These are phyloP conservation scores for Xylaria venustula DNA, from an alignment of 495 filamentous ascomycete species.

Conservation along the genomic window DNA sequence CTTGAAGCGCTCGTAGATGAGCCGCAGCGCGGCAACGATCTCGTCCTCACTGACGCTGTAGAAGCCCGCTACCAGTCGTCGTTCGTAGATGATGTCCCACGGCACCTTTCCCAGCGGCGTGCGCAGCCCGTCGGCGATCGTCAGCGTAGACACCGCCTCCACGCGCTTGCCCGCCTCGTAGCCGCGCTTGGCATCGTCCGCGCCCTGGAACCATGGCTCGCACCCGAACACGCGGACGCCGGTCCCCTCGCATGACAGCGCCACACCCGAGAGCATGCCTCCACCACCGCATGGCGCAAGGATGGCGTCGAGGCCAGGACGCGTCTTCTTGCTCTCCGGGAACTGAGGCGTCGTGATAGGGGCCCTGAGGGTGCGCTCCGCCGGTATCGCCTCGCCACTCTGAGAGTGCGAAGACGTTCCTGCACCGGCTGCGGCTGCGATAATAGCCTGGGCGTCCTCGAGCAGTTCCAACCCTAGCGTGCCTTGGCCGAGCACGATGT, in stretches of 20 bases:
- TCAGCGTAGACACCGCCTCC: constrained; percentile 65
- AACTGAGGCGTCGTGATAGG: background rate
- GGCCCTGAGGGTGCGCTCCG: background rate
- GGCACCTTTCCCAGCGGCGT: constrained; percentile 78
- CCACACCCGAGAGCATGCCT: constrained; percentile 80
- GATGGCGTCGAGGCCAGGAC: constrained; percentile 63
- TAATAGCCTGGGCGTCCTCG: constrained; percentile 59
- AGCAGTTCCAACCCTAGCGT: constrained; percentile 84
- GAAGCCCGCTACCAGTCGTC: constrained; percentile 66
- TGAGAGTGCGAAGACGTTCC: background rate
- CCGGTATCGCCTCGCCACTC: background rate
- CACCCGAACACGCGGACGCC: constrained; percentile 79
- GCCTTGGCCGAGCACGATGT: constrained; percentile 90
- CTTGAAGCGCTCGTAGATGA: constrained; percentile 90
- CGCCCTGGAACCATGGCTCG: constrained; percentile 81
- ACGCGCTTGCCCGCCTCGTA: constrained; percentile 57
- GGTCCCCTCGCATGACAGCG: constrained; percentile 68
- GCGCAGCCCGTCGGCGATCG: constrained; percentile 86
- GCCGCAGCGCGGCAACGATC: constrained; percentile 71
- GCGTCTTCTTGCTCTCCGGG: constrained; percentile 4
- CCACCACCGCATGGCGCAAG: constrained; percentile 88
- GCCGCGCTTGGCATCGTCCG: constrained; percentile 75
- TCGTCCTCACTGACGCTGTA: constrained; percentile 79
- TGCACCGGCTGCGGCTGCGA: constrained; percentile 22
- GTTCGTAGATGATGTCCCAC: constrained; percentile 78